Conservation (phyloP, 169 alveolate genomes). For the Ichthyophthirius multifiliis region DNA sequence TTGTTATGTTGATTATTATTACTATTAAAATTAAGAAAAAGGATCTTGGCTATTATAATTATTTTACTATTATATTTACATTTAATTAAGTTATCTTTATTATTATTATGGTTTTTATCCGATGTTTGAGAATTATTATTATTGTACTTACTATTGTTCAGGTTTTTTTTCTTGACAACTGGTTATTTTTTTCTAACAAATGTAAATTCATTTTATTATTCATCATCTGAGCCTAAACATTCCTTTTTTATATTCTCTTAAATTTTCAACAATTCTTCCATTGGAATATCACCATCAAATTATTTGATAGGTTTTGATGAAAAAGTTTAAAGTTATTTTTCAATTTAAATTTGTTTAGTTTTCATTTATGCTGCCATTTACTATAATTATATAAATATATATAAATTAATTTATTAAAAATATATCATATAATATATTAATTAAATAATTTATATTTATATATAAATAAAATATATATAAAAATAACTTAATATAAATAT, state of each 20-base stretch:
- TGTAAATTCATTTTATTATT: not conserved
- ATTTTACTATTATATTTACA: too few relatives aligned
- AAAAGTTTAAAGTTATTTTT: too few relatives aligned
- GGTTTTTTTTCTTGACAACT: not conserved
- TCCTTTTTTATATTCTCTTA: conserved; percentile 2
- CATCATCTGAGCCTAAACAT: not conserved
- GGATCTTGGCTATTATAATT: too few relatives aligned
- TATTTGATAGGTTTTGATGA: not conserved
- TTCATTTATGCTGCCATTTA: not conserved
- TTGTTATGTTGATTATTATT: not conserved
- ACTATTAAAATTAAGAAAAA: not conserved
- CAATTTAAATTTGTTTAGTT: not conserved
- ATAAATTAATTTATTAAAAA: not conserved
- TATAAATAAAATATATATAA: too few relatives aligned
- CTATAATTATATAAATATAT: not conserved
- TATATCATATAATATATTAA: not conserved
- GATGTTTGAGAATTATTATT: not conserved
- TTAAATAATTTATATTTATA: too few relatives aligned
- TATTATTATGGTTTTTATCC: not conserved
- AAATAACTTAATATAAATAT: not conserved
- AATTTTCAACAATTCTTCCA: not conserved
- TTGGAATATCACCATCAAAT: conserved; percentile 13
- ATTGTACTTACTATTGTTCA: not conserved
- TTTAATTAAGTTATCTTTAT: not conserved
- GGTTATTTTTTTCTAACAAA: not conserved